Base-by-base conservation (phyloP, 371 early-diverging fungal species). In the Rhizopus delemar region DNA sequence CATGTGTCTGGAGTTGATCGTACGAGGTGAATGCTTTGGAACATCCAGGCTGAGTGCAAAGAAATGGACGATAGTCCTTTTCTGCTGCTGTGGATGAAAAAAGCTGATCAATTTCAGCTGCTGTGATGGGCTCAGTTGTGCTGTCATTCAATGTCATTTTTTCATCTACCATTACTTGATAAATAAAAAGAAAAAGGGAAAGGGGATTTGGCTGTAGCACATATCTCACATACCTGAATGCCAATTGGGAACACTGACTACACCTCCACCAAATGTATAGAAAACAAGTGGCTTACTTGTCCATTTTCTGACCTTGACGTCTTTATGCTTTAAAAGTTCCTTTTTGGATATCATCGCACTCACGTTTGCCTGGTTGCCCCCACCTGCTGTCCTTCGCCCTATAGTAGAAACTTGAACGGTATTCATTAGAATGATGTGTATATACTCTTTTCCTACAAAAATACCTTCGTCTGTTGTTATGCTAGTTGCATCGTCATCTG, bases 31-130 rank as follows among this genome's bases (percentile, higher is more conserved):
- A 80, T 7, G 80, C 69, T 45, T 80, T 80, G 11, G 71, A 71
- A 52, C 80, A 80, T 3, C 75, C 73, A 35, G 73, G 69, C 28
- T 80, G 77, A 8, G 80, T 80, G 54, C 80, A 80, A 15, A 77
- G 46, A 49, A 72, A 80, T 0, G 80, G 80, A 39, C 76, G 63
- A 49, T 76, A 79, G 53, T 76, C 80, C 53, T 71, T 66, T 54
- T 78, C 79, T 9, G 69, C 66, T n/a, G 72, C 70, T 4, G 72
- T 64, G 1, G 78, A 72, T 52, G 79, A 73, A 38, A 75, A 78
- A 7, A 78, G 57, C 34, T 73, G 71, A 60, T 78, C 79, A 13
- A 78, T 75, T 34, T 78, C 79, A 3, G 71, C 69, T 28, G 67
- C 72, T 9, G 75, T 70, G 2, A 65, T 67, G 7, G 79, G 79